Conservation (phyloP, 2,329 filamentous ascomycete species). For the Penicillium sp. region DNA sequence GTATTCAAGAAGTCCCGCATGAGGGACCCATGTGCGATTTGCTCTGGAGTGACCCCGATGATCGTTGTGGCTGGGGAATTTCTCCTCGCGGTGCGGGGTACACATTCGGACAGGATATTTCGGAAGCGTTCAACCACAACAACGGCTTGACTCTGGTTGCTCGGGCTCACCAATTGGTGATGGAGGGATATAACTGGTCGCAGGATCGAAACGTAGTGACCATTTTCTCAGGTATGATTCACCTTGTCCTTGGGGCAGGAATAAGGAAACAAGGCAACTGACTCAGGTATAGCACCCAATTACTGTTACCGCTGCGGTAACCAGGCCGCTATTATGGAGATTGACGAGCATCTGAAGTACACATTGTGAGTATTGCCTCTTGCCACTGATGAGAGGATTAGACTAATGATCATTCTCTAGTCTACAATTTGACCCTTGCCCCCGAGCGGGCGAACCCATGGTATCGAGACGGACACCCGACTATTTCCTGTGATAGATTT, state of each 20-base stretch:
- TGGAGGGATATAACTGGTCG: slow-evolving; percentile 99
- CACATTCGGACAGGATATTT: slow-evolving; percentile 96
- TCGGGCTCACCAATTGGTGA: slow-evolving; percentile 94
- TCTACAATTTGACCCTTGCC: slow-evolving; percentile 98
- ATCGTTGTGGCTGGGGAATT: slow-evolving; percentile 94
- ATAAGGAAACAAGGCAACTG: neutral
- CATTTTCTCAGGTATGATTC: slow-evolving; percentile 82
- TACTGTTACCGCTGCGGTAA: slow-evolving; percentile 99
- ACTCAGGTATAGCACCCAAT: slow-evolving; percentile 61
- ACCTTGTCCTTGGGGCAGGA: neutral
- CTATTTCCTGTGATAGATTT: slow-evolving; percentile 80
- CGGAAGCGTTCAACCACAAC: slow-evolving; percentile 98
- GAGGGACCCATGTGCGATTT: slow-evolving; percentile 98
- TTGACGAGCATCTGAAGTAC: slow-evolving; percentile 98
- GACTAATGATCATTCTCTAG: slow-evolving; percentile 49
- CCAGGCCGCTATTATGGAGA: slow-evolving; percentile 99
- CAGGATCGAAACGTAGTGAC: slow-evolving; percentile 98
- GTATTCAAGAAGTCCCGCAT: slow-evolving; percentile 97
- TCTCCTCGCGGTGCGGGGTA: slow-evolving; percentile 92
- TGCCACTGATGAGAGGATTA: neutral
- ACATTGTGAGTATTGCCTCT: slow-evolving; percentile 76
- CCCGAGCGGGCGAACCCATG: slow-evolving; percentile 96
- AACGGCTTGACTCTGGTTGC: slow-evolving; percentile 95
- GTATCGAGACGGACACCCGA: slow-evolving; percentile 95
- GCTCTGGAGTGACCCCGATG: slow-evolving; percentile 97